Evolutionary conservation across 345 rosid species (phyloP), one percentile per base, ranked within the genome.

Genomic region (Syzygium jambos): DNA sequence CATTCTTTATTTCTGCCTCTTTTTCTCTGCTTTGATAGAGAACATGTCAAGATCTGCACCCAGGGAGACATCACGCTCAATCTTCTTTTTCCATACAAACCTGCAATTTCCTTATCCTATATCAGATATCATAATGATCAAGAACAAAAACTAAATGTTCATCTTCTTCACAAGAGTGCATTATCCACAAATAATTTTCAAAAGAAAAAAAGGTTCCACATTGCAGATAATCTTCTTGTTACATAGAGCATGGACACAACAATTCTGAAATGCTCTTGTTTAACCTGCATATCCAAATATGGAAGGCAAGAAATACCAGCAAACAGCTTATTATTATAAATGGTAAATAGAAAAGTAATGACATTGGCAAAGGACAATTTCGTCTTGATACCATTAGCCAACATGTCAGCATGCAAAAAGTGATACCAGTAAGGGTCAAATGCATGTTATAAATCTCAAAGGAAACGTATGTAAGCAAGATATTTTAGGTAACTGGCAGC

Each of bases 51-150:
- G 91, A 0, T 95, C 89, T 21, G 89, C 95, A 51, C 99, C 98
- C 52, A 92, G 94, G 54, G 92, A 5, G 86, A 97, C 96, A 93
- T 96, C 99, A 13, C 93, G 95, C 89, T 95, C 99, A 84, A 97
- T 97, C 92, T 96, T 96, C 93, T 97, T 97, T 73, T 96, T 89
- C 98, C 99, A 97, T 23, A 97, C 99, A 92, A 96, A 95, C 88
- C 99, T 98, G 93, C 88, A 93, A 59, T 49, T 80, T 88, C 86
- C 73, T 65, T 23, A 53, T 23, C 52, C 73, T 78, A 65, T 41
- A 51, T 52, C 73, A 68, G 78, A 68, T 61, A 61, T n/a, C 68
- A 27, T n/a, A 61, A 61, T 61, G 34, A 61, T 61, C 52, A 85
- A 78, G 38, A 13, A 34, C 17, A 77, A 54, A 61, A n/a, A 27